These are phyloP conservation scores for Marchantia polymorpha DNA, from an alignment of 225 moss, liverwort and hornwort species.

Conservation along the genomic window DNA sequence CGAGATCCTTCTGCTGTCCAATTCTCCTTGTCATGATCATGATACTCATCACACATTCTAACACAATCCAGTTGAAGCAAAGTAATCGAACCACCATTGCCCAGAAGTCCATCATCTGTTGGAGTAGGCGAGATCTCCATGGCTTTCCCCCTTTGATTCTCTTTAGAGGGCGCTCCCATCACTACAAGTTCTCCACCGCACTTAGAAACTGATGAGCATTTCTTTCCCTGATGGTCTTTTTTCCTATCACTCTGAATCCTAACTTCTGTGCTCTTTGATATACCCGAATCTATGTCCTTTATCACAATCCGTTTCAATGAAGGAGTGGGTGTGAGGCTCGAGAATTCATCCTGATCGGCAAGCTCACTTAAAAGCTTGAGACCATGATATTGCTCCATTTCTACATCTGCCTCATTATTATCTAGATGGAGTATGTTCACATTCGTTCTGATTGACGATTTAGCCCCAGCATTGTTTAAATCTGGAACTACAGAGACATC, in stretches of 20 bases:
- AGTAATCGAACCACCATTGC: neutral
- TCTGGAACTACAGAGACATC: neutral
- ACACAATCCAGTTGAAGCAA: neutral
- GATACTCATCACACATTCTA: neutral
- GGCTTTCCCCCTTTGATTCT: neutral
- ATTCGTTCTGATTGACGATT: neutral
- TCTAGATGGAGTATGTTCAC: neutral
- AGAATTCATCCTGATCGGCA: neutral
- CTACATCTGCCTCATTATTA: neutral
- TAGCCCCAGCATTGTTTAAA: neutral
- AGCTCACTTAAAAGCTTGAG: neutral
- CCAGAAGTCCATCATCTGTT: neutral
- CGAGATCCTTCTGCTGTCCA: neutral
- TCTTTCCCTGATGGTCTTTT: neutral
- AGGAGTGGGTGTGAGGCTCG: neutral
- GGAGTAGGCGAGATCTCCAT: neutral
- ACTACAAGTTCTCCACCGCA: neutral
- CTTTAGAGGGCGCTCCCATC: neutral
- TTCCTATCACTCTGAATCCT: neutral
- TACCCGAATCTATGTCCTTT: neutral
- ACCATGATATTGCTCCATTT: neutral
- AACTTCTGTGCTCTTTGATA: neutral
- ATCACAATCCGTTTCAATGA: neutral
- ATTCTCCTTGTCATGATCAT: neutral
- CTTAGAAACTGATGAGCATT: neutral